Evolutionary conservation across 2,329 filamentous ascomycete genomes (phyloP).

Genomic region (Cytospora piceicola): DNA sequence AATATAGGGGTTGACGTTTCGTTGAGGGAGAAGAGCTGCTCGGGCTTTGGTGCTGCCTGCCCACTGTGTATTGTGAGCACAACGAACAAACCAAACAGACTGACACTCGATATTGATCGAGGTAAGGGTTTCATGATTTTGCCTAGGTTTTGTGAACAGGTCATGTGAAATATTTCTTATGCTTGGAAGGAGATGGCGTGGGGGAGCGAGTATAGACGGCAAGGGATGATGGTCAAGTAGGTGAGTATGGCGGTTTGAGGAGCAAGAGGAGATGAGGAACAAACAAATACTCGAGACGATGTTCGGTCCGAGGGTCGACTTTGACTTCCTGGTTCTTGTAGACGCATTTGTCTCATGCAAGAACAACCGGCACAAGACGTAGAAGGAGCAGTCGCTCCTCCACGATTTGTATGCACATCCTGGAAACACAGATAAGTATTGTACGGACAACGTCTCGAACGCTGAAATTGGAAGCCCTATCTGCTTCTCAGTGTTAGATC

Average conservation of each 20-base stretch:
- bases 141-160: not conserved
- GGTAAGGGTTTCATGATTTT: constrained; percentile 19
- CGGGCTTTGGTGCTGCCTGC: constrained; percentile 20
- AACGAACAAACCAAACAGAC: constrained; percentile 18
- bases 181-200: not conserved
- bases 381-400: not conserved
- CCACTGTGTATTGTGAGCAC: constrained; percentile 13
- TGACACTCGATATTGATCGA: constrained; percentile 1
- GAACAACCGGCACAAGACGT: not conserved
- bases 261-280: not conserved
- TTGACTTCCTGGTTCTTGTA: not conserved
- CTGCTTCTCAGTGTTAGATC: not conserved
- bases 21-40: constrained; percentile 12
- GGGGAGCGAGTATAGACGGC: not conserved
- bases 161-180: constrained; percentile 4
- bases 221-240: not conserved
- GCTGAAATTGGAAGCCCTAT: not conserved
- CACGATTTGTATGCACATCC: not conserved
- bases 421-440: not conserved
- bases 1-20: constrained; percentile 6
- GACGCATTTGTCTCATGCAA: not conserved
- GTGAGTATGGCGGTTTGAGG: not conserved
- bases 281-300: not conserved
- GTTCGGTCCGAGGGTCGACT: not conserved
- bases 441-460: not conserved